A percentile compares a stretch with the other conserved stretches of the same genome.
phyloP scores from a whole-genome alignment of 1,139 yeast species.

The Candida mesenterica region DNA sequence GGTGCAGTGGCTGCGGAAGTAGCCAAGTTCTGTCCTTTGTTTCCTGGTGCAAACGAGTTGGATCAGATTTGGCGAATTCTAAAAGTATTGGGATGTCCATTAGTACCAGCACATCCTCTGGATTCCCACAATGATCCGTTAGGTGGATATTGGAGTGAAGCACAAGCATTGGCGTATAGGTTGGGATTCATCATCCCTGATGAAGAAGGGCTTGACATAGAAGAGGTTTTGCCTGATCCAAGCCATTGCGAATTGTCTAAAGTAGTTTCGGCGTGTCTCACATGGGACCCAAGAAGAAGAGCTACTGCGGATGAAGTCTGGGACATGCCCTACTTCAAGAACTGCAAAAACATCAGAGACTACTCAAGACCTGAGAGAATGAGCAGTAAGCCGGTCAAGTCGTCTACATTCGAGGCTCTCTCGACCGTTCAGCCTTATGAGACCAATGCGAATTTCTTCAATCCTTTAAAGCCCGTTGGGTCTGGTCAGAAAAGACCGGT shows the following conservation, averaged over 20 bases:
- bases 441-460: conserved; percentile 1
- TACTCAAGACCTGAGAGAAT: conserved; percentile 13
- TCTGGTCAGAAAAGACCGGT: no score
- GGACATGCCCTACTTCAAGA: conserved; percentile 52
- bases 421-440: background rate
- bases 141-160: conserved; percentile 72
- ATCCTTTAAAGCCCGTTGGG: no score
- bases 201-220: conserved; percentile 27
- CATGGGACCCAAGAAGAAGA: conserved; percentile 65
- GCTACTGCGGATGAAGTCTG: conserved; percentile 47
- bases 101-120: background rate
- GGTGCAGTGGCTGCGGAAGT: conserved; percentile 84
- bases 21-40: conserved; percentile 71
- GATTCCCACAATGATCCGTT: conserved; percentile 36
- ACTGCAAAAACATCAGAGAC: conserved; percentile 23
- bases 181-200: conserved; percentile 56
- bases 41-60: conserved; percentile 77
- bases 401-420: background rate
- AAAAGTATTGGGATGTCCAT: conserved; percentile 70
- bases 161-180: conserved; percentile 45
- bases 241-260: conserved; percentile 36
- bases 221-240: conserved; percentile 26
- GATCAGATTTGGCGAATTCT: conserved; percentile 75
- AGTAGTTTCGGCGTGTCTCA: conserved; percentile 55
- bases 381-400: conserved; percentile 1